phyloP scores from a whole-genome alignment of 1,284 basidiomycete species.

The Irpex sp. region DNA sequence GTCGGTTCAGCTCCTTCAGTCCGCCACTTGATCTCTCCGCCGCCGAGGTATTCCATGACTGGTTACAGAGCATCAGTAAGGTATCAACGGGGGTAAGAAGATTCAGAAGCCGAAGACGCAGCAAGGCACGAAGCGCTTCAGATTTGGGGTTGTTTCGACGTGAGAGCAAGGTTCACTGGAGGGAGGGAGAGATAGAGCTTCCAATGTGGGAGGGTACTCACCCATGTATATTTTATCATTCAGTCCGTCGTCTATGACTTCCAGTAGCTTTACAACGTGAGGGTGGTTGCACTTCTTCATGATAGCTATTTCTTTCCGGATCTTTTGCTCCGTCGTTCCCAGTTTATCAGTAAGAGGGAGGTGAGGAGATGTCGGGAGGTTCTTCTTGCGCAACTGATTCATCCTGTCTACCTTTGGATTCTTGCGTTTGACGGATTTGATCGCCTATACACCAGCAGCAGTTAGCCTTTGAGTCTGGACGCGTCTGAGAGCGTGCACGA shows the following conservation, averaged over 20 bases:
- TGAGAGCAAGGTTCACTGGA: constrained; percentile 15
- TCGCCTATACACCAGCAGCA: constrained; percentile 47
- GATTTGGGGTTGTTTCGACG: background rate
- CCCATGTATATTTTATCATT: constrained; percentile 92
- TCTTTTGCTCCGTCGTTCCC: constrained; percentile 73
- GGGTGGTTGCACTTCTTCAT: constrained; percentile 95
- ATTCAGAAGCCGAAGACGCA: background rate
- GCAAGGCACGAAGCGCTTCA: background rate
- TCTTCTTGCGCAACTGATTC: constrained; percentile 47
- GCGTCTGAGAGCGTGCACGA: background rate
- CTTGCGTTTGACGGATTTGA: constrained; percentile 74
- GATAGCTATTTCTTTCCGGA: constrained; percentile 91
- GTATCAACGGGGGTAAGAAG: background rate
- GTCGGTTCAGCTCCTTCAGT: constrained; percentile 60
- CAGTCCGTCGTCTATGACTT: constrained; percentile 93
- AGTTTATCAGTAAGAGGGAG: constrained; percentile 54
- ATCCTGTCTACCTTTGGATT: constrained; percentile 50
- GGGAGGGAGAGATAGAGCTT: constrained; percentile 11
- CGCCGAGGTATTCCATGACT: constrained; percentile 96
- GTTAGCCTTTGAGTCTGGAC: background rate
- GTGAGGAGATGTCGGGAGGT: constrained; percentile 45
- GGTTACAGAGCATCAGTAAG: constrained; percentile 9
- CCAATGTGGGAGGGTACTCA: constrained; percentile 34
- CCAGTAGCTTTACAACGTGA: constrained; percentile 87
- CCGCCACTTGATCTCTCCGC: constrained; percentile 92